A percentile compares a stretch with the other conserved stretches of the same genome.
Conservation (phyloP, 1,139 yeast genomes). For the Kodamaea arcana region DNA sequence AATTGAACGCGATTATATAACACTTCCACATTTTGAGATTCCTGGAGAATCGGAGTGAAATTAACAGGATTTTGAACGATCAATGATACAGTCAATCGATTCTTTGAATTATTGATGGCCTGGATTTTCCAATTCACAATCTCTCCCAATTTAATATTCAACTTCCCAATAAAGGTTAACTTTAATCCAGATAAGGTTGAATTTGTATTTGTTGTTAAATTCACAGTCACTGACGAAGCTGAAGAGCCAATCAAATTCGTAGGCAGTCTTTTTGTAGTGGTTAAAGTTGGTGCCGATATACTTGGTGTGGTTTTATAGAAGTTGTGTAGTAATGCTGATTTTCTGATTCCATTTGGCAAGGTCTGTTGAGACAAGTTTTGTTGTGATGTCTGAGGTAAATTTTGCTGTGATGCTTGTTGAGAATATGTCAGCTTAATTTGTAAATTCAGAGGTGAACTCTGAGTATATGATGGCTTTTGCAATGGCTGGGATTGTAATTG, state of each 20-base stretch:
- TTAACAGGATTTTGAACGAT: conserved; percentile 29
- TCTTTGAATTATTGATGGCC: conserved; percentile 55
- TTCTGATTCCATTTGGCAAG: conserved; percentile 2
- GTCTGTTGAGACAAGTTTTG: background rate
- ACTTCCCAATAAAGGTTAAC: conserved; percentile 62
- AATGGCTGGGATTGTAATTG: conserved; percentile 21
- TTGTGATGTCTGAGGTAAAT: background rate
- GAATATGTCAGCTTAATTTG: too few relatives aligned
- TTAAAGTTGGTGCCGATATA: background rate
- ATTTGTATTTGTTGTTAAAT: conserved; percentile 29
- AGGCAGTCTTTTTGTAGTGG: conserved; percentile 5
- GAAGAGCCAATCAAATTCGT: conserved; percentile 22
- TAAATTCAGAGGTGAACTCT: too few relatives aligned
- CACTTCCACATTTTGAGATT: background rate
- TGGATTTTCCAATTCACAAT: conserved; percentile 62
- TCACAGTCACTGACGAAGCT: conserved; percentile 43
- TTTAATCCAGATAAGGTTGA: conserved; percentile 46
- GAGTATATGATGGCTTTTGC: conserved; percentile 17
- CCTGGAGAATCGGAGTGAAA: conserved; percentile 16
- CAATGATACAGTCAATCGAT: conserved; percentile 44
- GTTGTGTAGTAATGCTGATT: conserved; percentile 7
- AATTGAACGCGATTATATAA: conserved; percentile 25
- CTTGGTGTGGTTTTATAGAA: conserved; percentile 5
- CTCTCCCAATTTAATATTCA: conserved; percentile 58
- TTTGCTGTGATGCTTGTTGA: too few relatives aligned